A percentile compares a stretch with the other conserved stretches of the same genome.
Conservation (phyloP, 306 rosid genomes). For the Vachellia collinsii region DNA sequence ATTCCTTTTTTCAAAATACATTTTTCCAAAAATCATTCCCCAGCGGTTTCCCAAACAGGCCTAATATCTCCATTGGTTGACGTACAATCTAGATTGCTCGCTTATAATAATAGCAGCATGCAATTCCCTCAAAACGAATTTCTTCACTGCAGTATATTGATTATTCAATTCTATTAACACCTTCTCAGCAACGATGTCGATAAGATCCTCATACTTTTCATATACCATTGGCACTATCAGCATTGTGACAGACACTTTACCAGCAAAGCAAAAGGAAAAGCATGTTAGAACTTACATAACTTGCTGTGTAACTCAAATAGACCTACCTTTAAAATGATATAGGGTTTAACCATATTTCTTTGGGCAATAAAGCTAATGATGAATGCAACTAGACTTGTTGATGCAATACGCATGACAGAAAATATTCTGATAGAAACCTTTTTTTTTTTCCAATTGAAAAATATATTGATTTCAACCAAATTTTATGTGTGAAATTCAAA, state of each 20-base stretch:
- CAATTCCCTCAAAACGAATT: constrained; percentile 22
- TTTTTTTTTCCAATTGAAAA: background rate
- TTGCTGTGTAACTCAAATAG: background rate
- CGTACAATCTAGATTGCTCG: background rate
- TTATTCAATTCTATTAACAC: constrained; percentile 28
- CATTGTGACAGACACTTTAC: constrained; percentile 41
- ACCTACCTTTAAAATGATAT: background rate
- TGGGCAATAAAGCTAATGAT: background rate
- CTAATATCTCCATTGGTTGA: background rate
- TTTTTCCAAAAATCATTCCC: too few relatives aligned
- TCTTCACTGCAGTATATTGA: constrained; percentile 29
- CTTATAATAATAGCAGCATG: background rate
- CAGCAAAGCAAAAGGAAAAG: constrained; percentile 39
- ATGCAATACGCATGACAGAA: background rate
- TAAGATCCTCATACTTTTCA: constrained; percentile 53
- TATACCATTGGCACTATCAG: constrained; percentile 53
- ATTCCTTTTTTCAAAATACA: too few relatives aligned
- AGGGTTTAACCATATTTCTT: background rate
- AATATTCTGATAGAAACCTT: background rate
- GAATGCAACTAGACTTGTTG: background rate
- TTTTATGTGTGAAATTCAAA: background rate
- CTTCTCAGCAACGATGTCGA: constrained; percentile 52
- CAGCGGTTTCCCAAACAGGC: too few relatives aligned
- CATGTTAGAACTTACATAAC: constrained; percentile 17
- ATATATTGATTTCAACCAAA: background rate